These are phyloP conservation scores for Avicennia marina DNA, from an alignment of 257 asterid species.

Conservation along the genomic window DNA sequence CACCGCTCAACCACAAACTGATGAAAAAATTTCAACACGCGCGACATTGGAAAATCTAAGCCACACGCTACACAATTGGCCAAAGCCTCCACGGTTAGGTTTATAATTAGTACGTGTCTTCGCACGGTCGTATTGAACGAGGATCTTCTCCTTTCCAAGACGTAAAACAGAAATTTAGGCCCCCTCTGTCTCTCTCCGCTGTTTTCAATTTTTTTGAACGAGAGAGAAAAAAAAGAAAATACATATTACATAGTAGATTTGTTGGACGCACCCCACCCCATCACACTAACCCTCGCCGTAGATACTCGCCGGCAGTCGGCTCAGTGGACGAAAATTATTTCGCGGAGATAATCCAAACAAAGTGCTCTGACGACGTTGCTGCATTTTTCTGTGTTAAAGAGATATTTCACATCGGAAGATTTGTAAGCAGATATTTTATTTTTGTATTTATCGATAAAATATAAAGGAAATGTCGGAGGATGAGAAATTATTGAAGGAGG, in stretches of 20 bases:
- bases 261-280: conserved; percentile 23
- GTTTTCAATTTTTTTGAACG: conserved; percentile 9
- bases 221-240: background rate
- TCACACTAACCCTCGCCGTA: conserved; percentile 30
- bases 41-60: background rate
- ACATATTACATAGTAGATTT: conserved; percentile 18
- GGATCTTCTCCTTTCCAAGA: conserved; percentile 5
- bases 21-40: background rate
- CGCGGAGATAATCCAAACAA: conserved; percentile 6
- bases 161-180: conserved; percentile 34
- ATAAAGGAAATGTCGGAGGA: conserved; percentile 92
- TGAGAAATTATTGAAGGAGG: conserved; percentile 99
- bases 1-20: conserved; percentile 44
- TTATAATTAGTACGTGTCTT: background rate
- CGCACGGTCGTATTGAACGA: conserved; percentile 13
- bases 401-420: conserved; percentile 10
- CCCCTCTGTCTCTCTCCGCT: conserved; percentile 16
- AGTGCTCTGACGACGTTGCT: conserved; percentile 12
- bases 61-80: conserved; percentile 23
- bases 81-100: background rate
- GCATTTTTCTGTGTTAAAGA: background rate
- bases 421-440: background rate
- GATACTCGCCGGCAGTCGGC: conserved; percentile 42
- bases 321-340: conserved; percentile 15
- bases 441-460: conserved; percentile 8